A percentile compares a stretch with the other conserved stretches of the same genome.
phyloP scores from a whole-genome alignment of 2,329 filamentous ascomycete species.

The Arachnopeziza araneosa region DNA sequence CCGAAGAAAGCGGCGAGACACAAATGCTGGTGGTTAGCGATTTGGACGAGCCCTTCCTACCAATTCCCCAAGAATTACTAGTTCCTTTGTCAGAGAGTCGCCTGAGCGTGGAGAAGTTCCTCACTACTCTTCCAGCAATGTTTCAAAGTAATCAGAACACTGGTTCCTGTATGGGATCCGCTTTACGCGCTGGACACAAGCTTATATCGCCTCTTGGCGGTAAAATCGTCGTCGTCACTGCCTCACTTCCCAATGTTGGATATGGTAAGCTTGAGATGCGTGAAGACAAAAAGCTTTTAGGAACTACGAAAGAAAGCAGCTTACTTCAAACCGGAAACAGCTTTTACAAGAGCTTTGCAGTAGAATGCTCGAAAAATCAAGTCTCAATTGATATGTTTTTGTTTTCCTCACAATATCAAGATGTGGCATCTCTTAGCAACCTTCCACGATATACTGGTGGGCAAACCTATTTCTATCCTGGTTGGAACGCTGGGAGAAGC shows the following conservation, averaged over 20 bases:
- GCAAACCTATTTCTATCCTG: constrained; percentile 97
- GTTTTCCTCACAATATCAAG: constrained; percentile 93
- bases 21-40: constrained; percentile 93
- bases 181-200: constrained; percentile 88
- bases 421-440: constrained; percentile 94
- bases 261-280: constrained; percentile 87
- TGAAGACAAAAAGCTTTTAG: constrained; percentile 92
- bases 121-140: constrained; percentile 89
- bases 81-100: constrained; percentile 86
- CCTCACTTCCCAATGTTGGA: constrained; percentile 84
- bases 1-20: constrained; percentile 76
- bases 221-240: constrained; percentile 88
- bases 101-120: constrained; percentile 84
- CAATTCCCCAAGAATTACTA: constrained; percentile 84
- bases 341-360: constrained; percentile 98
- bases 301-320: constrained; percentile 84
- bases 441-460: constrained; percentile 93
- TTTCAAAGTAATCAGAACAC: constrained; percentile 91
- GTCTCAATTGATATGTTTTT: constrained; percentile 98
- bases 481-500: constrained; percentile 85
- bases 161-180: constrained; percentile 91
- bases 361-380: constrained; percentile 98
- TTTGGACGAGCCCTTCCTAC: constrained; percentile 92
- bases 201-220: constrained; percentile 90
- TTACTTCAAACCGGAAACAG: constrained; percentile 88